These are phyloP conservation scores for Chlamydomonas sp. DNA, from an alignment of 139 green algal genomes.

Conservation along the genomic window DNA sequence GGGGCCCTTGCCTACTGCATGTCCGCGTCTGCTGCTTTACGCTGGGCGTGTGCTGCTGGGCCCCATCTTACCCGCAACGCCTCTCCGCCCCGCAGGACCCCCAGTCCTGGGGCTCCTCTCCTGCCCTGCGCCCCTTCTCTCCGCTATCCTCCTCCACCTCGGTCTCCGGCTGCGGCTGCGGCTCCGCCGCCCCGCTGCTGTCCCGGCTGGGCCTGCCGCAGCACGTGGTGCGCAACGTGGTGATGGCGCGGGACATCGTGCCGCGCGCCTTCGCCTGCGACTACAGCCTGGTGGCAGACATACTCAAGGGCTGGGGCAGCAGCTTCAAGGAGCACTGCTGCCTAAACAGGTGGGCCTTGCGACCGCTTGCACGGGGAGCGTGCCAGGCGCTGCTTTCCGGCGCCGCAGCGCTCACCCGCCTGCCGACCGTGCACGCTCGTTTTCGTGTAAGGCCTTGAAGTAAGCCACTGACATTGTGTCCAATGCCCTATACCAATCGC, in stretches of 20 bases:
- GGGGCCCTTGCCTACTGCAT: too few relatives aligned
- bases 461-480: too few relatives aligned
- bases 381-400: too few relatives aligned
- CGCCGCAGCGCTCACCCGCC: too few relatives aligned
- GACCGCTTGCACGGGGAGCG: not conserved
- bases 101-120: too few relatives aligned
- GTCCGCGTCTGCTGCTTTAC: too few relatives aligned
- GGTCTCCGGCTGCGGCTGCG: slow-evolving; percentile 30
- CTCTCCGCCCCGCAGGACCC: too few relatives aligned
- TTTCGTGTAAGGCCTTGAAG: too few relatives aligned
- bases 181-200: slow-evolving; percentile 45
- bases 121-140: not conserved
- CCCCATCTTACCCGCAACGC: too few relatives aligned
- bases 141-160: not conserved
- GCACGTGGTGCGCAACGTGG: slow-evolving; percentile 78
- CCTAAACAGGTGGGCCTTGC: slow-evolving; percentile 25
- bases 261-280: slow-evolving; percentile 97
- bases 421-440: too few relatives aligned
- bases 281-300: slow-evolving; percentile 87
- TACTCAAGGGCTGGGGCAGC: slow-evolving; percentile 67
- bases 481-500: too few relatives aligned
- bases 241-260: slow-evolving; percentile 95
- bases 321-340: slow-evolving; percentile 81
- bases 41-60: too few relatives aligned
- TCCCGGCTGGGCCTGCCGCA: slow-evolving; percentile 44